Base-by-base conservation (phyloP, 1,284 basidiomycete genomes). In the Puccinia novopanici region DNA sequence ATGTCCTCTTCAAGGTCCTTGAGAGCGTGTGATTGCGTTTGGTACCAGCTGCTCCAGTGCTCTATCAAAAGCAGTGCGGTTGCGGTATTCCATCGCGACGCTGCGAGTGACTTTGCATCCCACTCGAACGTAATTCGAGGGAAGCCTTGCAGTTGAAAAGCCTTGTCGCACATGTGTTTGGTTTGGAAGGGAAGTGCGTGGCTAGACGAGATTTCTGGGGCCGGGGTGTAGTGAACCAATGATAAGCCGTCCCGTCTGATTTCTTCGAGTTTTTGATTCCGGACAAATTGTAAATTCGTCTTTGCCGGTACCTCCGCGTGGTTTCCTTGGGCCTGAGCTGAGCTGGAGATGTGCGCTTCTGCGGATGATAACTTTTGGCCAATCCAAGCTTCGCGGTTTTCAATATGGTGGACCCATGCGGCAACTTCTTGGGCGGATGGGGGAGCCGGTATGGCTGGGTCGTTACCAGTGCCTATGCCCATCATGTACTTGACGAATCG, bases 41-140 rank as follows among this genome's bases (percentile, higher is more conserved):
- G 30, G 48, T 72, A 72, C 70, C 70, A 72, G 15, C 48, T 30
- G 70, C 70, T 72, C 52, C 70, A 72, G 52, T 55, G 3, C 19
- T 72, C 70, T 72, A 37, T 55, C 52, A 72, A 72, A 8, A 55
- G 24, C 8, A 40, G 8, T 22, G 70, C 70, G 0, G 52, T 72
- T 54, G 70, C 70, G 10, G 48, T 30, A 72, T 72, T 72, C 70
- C 70, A 72, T 5, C 24, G 15, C 1, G 34, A 72, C 5, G 15
- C 27, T 34, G 52, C 8, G 30, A 72, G 50, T 40, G 70, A 54
- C 12, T 30, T 12, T 37, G 70, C 70, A 0, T 52, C 55, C 70
- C 52, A 72, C 3, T 55, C 50, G 34, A 72, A 54, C 22, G 48
- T 72, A n/a, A 72, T 72, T 34, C 52, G 30, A 24, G 52, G 30